phyloP scores from a whole-genome alignment of 2,329 filamentous ascomycete species.

The Pleurostoma richardsiae region DNA sequence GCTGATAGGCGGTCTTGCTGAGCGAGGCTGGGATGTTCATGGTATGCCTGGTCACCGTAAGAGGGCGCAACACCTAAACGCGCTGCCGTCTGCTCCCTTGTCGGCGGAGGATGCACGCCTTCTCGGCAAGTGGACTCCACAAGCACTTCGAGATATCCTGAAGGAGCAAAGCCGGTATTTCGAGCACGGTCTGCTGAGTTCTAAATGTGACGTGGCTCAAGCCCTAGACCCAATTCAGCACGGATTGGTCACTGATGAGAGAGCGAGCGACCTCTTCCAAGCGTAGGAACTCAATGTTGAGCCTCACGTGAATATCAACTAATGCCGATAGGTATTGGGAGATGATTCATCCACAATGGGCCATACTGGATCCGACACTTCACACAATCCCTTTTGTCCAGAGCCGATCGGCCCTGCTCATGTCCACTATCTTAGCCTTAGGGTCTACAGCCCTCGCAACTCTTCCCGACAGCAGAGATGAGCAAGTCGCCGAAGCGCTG shows the following conservation, averaged over 20 bases:
- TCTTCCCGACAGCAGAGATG: not conserved
- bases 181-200: constrained; percentile 1
- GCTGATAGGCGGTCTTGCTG: constrained; percentile 1
- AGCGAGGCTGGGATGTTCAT: constrained; percentile 2
- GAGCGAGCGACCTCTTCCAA: constrained; percentile 1
- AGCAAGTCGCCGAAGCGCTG: constrained; percentile 4
- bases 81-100: not conserved
- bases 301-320: not conserved
- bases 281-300: not conserved
- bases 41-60: not conserved
- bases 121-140: constrained; percentile 1
- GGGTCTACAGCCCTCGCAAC: constrained; percentile 3
- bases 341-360: constrained; percentile 2
- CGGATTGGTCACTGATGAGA: constrained; percentile 3
- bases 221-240: constrained; percentile 2
- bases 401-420: constrained; percentile 1
- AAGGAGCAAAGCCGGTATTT: constrained; percentile 3
- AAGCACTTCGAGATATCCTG: constrained; percentile 1
- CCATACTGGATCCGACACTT: constrained; percentile 1
- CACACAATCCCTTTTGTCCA: constrained; percentile 1
- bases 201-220: constrained; percentile 2
- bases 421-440: constrained; percentile 2
- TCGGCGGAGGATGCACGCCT: constrained; percentile 2
- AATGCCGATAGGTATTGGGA: constrained; percentile 2
- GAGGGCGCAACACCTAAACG: not conserved